Percentiles rank a stretch among this genome's conserved stretches.
Conservation (phyloP, 2,329 filamentous ascomycete genomes). For the Didymella segeticola region DNA sequence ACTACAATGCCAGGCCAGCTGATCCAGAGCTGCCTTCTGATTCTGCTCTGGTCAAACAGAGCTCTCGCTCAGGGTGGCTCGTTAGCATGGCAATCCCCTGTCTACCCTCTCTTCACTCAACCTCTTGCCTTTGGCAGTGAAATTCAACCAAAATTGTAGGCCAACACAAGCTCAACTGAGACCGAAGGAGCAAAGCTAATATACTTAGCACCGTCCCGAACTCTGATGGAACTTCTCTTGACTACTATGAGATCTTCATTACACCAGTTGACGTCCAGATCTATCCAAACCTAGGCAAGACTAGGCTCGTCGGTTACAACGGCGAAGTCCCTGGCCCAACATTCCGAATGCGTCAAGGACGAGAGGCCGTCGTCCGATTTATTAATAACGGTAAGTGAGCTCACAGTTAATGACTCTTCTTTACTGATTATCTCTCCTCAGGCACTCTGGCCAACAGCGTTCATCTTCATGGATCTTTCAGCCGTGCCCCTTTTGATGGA, state of each 20-base stretch:
- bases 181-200: background rate
- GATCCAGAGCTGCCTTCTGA: background rate
- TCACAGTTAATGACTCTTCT: conserved; percentile 45
- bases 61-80: background rate
- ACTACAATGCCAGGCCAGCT: background rate
- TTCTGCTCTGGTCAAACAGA: background rate
- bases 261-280: conserved; percentile 2
- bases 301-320: conserved; percentile 60
- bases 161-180: background rate
- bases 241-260: conserved; percentile 2
- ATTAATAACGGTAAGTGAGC: conserved; percentile 57
- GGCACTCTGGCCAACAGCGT: conserved; percentile 34
- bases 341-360: conserved; percentile 57
- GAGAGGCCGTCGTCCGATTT: conserved; percentile 62
- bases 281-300: conserved; percentile 52
- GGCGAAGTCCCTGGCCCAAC: conserved; percentile 64
- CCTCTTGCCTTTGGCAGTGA: conserved; percentile 1
- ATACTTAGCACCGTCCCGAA: background rate
- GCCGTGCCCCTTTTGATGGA: conserved; percentile 57
- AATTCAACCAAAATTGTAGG: background rate
- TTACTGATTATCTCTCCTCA: background rate
- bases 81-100: background rate
- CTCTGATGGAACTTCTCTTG: background rate
- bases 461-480: conserved; percentile 63
- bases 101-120: background rate